Percentiles rank a stretch among this genome's conserved stretches.
phyloP scores from a whole-genome alignment of 257 asterid species.

The Solanum bulbocastanum region DNA sequence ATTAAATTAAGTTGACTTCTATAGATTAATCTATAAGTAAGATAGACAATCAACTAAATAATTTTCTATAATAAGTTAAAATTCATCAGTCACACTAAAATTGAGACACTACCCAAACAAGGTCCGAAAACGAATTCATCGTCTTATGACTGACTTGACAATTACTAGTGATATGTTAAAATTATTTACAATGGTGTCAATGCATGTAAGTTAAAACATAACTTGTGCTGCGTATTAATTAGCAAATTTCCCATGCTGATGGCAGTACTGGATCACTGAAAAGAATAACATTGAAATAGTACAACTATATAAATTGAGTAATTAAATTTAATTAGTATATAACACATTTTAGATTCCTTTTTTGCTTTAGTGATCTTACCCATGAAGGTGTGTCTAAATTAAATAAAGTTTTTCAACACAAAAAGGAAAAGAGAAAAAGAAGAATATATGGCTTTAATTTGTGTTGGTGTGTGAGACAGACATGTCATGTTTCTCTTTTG shows the following conservation, averaged over 20 bases:
- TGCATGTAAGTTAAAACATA: neutral
- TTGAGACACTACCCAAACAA: neutral
- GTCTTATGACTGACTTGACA: neutral
- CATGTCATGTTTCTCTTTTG: conserved; percentile 48
- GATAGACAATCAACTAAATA: neutral
- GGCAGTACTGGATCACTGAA: neutral
- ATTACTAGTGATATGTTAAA: neutral
- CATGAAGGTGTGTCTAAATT: conserved; percentile 28
- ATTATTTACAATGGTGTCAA: neutral
- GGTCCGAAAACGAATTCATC: neutral
- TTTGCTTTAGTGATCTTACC: conserved; percentile 4
- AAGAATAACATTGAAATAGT: neutral
- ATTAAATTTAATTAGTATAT: neutral
- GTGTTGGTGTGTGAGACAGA: neutral
- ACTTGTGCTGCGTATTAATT: neutral
- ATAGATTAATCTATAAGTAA: neutral
- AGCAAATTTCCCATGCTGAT: neutral
- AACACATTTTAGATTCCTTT: conserved; percentile 9
- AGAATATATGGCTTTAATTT: conserved; percentile 16
- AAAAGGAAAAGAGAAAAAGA: conserved; percentile 16
- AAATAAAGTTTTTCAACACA: conserved; percentile 21
- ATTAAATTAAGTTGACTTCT: neutral
- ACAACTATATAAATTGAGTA: neutral
- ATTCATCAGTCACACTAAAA: neutral
- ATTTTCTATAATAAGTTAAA: neutral